These are phyloP conservation scores for Metschnikowia noctiluminum DNA, from an alignment of 805 yeast genomes.

Conservation along the genomic window DNA sequence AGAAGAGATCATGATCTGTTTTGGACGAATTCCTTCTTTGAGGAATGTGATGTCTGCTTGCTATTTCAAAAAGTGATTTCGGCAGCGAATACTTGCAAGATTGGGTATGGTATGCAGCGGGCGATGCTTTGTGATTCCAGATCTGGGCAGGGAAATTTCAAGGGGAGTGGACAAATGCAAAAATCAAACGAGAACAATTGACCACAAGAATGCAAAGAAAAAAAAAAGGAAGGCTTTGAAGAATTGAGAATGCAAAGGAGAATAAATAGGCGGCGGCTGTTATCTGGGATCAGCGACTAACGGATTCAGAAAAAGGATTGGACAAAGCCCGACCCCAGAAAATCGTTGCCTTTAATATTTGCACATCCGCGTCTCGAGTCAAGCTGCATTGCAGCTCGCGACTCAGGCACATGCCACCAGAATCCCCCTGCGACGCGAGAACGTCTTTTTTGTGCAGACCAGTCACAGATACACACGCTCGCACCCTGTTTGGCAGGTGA, in stretches of 20 bases:
- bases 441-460: slow-evolving; percentile 2
- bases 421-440: slow-evolving; percentile 9
- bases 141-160: not conserved
- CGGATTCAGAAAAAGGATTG: not conserved
- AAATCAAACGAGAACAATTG: not conserved
- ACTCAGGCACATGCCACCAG: slow-evolving; percentile 10
- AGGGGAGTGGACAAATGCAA: not conserved
- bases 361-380: slow-evolving; percentile 1
- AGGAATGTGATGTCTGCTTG: too few relatives aligned
- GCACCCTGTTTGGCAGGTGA: not conserved
- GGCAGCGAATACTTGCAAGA: not conserved
- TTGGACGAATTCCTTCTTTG: too few relatives aligned
- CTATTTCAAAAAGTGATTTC: not conserved
- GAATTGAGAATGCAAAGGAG: not conserved
- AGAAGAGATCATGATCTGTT: slow-evolving; percentile 18
- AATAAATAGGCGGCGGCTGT: not conserved
- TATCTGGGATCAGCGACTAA: not conserved
- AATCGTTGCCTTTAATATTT: slow-evolving; percentile 5
- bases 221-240: not conserved
- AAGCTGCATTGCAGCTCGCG: slow-evolving; percentile 1
- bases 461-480: not conserved
- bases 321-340: not conserved
- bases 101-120: not conserved
- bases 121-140: slow-evolving; percentile 1
- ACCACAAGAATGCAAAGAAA: not conserved